These are phyloP conservation scores for Wickerhamiella alocasiicola DNA, from an alignment of 805 yeast genomes.

Conservation along the genomic window DNA sequence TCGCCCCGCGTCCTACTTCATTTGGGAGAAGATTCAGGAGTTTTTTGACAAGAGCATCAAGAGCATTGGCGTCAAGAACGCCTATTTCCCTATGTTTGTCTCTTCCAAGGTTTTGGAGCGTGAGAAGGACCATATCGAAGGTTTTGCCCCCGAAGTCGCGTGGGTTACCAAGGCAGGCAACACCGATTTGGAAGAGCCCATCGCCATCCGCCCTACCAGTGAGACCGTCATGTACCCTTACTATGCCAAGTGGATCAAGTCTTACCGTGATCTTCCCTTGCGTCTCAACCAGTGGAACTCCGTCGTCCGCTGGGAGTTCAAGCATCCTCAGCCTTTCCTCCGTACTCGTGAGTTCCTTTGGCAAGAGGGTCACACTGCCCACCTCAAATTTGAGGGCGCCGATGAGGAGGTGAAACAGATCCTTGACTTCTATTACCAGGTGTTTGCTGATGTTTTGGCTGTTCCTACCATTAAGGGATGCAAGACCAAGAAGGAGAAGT, in stretches of 20 bases:
- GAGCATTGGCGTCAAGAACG: constrained; percentile 79
- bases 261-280: constrained; percentile 95
- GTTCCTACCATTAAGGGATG: constrained; percentile 93
- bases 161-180: constrained; percentile 98
- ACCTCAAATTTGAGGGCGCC: constrained; percentile 72
- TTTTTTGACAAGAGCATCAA: constrained; percentile 78
- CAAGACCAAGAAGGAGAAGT: constrained; percentile 95
- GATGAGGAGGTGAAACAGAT: constrained; percentile 72
- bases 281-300: constrained; percentile 98
- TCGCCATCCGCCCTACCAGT: constrained; percentile 98
- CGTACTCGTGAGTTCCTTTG: constrained; percentile 98
- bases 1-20: constrained; percentile 86
- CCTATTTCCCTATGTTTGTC: constrained; percentile 98
- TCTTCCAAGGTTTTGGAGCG: constrained; percentile 84
- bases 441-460: constrained; percentile 86
- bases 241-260: constrained; percentile 97
- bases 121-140: constrained; percentile 98
- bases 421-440: constrained; percentile 69
- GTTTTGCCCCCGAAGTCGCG: constrained; percentile 99
- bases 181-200: constrained; percentile 92
- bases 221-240: constrained; percentile 99
- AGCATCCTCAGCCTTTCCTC: constrained; percentile 98
- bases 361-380: constrained; percentile 99
- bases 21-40: constrained; percentile 89
- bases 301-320: constrained; percentile 99